These are phyloP conservation scores for Aspergillus sp. DNA, from an alignment of 2,329 filamentous ascomycete genomes.

Conservation along the genomic window DNA sequence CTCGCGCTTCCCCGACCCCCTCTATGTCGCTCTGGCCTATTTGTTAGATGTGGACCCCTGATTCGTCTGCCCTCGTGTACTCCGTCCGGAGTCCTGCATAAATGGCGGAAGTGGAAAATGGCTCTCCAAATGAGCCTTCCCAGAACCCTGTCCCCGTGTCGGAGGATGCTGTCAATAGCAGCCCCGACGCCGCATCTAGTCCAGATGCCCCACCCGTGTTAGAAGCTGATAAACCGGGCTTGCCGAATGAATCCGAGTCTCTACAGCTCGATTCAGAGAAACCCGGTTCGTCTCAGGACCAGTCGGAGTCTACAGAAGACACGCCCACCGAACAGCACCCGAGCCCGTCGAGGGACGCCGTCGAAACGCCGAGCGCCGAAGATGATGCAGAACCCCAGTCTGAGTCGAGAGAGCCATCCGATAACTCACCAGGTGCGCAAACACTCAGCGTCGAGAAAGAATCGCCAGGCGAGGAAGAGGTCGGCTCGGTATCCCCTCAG, in stretches of 20 bases:
- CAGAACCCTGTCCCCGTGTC: conserved; percentile 16
- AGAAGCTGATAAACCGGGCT: conserved; percentile 23
- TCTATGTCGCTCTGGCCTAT: conserved; percentile 11
- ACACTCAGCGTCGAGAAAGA: conserved; percentile 8
- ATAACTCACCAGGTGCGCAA: conserved; percentile 8
- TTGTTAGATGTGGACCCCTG: conserved; percentile 20
- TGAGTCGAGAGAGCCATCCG: conserved; percentile 9
- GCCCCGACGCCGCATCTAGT: conserved; percentile 18
- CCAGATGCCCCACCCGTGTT: conserved; percentile 16
- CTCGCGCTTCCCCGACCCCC: conserved; percentile 4
- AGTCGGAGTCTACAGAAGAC: conserved; percentile 9
- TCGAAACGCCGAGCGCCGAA: conserved; percentile 15
- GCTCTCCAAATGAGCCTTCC: conserved; percentile 22
- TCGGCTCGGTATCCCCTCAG: conserved; percentile 11
- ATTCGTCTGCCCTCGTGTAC: conserved; percentile 15
- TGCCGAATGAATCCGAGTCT: conserved; percentile 20
- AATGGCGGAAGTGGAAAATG: conserved; percentile 34
- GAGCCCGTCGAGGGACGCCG: conserved; percentile 16
- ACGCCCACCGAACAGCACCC: conserved; percentile 16
- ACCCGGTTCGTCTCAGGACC: conserved; percentile 3
- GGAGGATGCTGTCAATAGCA: conserved; percentile 19
- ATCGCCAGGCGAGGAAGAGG: conserved; percentile 9
- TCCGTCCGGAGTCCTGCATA: conserved; percentile 30
- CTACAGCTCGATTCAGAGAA: conserved; percentile 18
- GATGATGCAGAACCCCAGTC: conserved; percentile 12